Conservation (phyloP, 371 early-diverging fungal species). For the Quaeritorhiza haematococci region DNA sequence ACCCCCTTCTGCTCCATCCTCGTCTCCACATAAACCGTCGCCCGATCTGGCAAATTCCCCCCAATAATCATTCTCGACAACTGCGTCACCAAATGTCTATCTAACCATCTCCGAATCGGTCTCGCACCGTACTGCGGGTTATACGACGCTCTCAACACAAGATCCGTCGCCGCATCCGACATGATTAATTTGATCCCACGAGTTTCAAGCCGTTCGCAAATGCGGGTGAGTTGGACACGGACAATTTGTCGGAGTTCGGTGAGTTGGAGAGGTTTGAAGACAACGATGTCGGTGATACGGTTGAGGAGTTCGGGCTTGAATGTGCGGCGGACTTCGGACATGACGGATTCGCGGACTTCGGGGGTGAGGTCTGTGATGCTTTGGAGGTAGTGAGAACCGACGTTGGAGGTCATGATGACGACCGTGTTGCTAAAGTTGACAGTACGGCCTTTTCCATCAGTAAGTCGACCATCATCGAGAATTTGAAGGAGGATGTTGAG, state of each 20-base stretch:
- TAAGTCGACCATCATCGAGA: slow-evolving; percentile 79
- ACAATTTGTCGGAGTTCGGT: slow-evolving; percentile 57
- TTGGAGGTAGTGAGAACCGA: slow-evolving; percentile 44
- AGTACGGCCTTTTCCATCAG: slow-evolving; percentile 71
- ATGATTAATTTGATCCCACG: slow-evolving; percentile 41
- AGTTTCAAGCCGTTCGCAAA: slow-evolving; percentile 57
- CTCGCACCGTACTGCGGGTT: slow-evolving; percentile 72
- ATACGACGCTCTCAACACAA: slow-evolving; percentile 59
- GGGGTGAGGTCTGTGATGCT: slow-evolving; percentile 9
- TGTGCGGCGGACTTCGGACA: slow-evolving; percentile 50
- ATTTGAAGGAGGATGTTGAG: slow-evolving; percentile 76
- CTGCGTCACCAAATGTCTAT: slow-evolving; percentile 65
- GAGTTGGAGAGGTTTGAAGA: slow-evolving; percentile 61
- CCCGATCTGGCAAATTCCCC: slow-evolving; percentile 50
- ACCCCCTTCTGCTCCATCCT: slow-evolving; percentile 15
- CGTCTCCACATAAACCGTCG: slow-evolving; percentile 33
- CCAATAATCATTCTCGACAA: slow-evolving; percentile 63
- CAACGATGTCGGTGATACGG: slow-evolving; percentile 76
- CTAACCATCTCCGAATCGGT: slow-evolving; percentile 69
- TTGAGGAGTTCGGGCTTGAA: slow-evolving; percentile 85
- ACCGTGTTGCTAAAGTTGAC: slow-evolving; percentile 79
- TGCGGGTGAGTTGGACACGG: slow-evolving; percentile 50
- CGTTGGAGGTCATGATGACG: slow-evolving; percentile 77
- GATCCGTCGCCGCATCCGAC: slow-evolving; percentile 50
- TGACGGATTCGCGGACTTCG: slow-evolving; percentile 43